Percentiles rank a stretch among this genome's conserved stretches.
Evolutionary conservation across 768 basidiomycete genomes (phyloP).

Genomic region (Termitomyces sp.): DNA sequence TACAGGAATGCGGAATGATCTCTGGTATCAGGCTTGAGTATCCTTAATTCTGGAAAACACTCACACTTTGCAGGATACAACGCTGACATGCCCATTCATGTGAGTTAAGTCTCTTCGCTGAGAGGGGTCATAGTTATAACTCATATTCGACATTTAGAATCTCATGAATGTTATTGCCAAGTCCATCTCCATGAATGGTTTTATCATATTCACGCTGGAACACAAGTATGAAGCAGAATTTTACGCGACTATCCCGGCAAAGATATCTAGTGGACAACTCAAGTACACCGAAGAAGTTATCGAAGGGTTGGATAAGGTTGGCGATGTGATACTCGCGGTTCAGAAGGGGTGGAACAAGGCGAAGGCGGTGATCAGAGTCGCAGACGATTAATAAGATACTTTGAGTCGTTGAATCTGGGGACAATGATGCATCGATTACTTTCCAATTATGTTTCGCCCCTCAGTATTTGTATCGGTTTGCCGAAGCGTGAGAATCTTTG

Average conservation of each 20-base stretch:
- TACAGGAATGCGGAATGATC: conserved; percentile 35
- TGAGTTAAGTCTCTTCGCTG: conserved; percentile 5
- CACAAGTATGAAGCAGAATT: conserved; percentile 35
- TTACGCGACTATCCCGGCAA: conserved; percentile 29
- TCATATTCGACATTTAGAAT: conserved; percentile 23
- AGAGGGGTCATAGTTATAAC: background rate
- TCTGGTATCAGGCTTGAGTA: conserved; percentile 11
- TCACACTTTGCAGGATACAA: conserved; percentile 21
- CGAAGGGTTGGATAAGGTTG: conserved; percentile 34
- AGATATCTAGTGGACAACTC: conserved; percentile 37
- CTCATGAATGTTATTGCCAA: conserved; percentile 31
- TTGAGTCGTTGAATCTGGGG: background rate
- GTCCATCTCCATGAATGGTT: conserved; percentile 30
- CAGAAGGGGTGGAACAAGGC: conserved; percentile 22
- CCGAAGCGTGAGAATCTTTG: conserved; percentile 2
- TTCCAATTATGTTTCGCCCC: background rate
- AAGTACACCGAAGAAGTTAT: conserved; percentile 40
- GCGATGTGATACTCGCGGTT: conserved; percentile 27
- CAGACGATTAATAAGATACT: conserved; percentile 12
- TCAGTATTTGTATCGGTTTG: background rate
- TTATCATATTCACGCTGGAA: conserved; percentile 27
- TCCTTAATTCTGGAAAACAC: background rate
- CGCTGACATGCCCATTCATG: conserved; percentile 21
- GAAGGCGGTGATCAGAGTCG: conserved; percentile 22
- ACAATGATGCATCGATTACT: background rate